phyloP scores from a whole-genome alignment of 2,329 filamentous ascomycete species.

The Xylariaceae sp. region DNA sequence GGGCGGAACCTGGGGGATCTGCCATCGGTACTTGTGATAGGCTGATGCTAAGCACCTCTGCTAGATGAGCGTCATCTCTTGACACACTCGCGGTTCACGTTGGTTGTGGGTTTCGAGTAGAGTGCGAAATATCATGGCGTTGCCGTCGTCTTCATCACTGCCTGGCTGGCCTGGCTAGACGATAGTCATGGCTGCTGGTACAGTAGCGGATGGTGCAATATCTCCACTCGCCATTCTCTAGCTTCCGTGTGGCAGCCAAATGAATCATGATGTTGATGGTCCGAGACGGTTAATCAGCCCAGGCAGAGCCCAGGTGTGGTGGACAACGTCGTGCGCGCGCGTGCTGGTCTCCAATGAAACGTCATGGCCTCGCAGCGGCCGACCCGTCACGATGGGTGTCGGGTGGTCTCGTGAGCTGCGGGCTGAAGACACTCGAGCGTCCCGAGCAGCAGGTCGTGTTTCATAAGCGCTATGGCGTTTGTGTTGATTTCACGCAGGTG shows the following conservation, averaged over 20 bases:
- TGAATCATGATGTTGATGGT: too few relatives aligned
- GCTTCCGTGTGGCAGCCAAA: too few relatives aligned
- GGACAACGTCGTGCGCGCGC: background rate
- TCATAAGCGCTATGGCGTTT: slow-evolving; percentile 6
- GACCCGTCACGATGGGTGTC: slow-evolving; percentile 9
- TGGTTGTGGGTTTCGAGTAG: slow-evolving; percentile 7
- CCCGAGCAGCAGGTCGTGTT: slow-evolving; percentile 10
- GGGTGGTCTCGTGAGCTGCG: background rate
- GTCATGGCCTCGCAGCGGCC: background rate
- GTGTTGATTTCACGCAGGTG: slow-evolving; percentile 14
- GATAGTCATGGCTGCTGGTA: too few relatives aligned
- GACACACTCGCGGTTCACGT: slow-evolving; percentile 14
- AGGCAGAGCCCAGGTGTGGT: background rate
- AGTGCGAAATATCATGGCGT: too few relatives aligned
- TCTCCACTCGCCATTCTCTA: too few relatives aligned
- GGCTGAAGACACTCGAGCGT: slow-evolving; percentile 2
- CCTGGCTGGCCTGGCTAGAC: too few relatives aligned
- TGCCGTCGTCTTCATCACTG: too few relatives aligned
- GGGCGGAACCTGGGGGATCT: too few relatives aligned
- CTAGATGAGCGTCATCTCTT: slow-evolving; percentile 27
- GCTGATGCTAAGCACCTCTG: background rate
- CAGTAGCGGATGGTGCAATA: too few relatives aligned
- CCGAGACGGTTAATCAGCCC: too few relatives aligned
- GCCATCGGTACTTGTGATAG: slow-evolving; percentile 18
- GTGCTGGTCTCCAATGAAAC: background rate